Conservation (phyloP, 2,329 filamentous ascomycete genomes). For the Clarireedia sp. region DNA sequence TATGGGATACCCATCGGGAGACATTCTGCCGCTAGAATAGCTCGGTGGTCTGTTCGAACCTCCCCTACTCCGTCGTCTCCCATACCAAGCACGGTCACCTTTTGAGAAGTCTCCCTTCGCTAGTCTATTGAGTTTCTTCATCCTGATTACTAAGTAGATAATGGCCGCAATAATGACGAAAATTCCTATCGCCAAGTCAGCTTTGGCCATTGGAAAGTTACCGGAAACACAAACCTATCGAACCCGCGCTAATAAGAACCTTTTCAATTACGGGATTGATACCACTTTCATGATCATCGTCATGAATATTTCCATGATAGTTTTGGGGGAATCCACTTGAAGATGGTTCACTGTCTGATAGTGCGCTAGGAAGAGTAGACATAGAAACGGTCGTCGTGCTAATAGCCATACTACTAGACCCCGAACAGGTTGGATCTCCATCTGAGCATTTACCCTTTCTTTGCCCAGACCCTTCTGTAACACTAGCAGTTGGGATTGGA, state of each 20-base stretch:
- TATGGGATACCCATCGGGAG: background rate
- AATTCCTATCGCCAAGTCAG: conserved; percentile 17
- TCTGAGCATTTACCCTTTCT: background rate
- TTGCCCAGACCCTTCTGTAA: background rate
- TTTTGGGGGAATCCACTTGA: background rate
- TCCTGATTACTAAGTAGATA: conserved; percentile 22
- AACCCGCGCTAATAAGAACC: conserved; percentile 23
- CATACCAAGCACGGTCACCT: conserved; percentile 17
- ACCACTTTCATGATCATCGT: conserved; percentile 5
- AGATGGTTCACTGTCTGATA: background rate
- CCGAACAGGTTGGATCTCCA: background rate
- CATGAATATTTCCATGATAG: background rate
- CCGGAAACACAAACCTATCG: conserved; percentile 20
- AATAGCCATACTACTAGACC: no score
- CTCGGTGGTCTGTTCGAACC: conserved; percentile 9
- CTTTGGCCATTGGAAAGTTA: background rate
- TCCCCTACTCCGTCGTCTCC: conserved; percentile 18
- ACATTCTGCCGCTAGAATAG: conserved; percentile 1
- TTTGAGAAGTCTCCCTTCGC: conserved; percentile 19
- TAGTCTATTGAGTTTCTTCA: conserved; percentile 19
- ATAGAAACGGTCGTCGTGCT: background rate
- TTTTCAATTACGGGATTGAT: conserved; percentile 22
- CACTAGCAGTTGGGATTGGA: background rate
- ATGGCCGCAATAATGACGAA: conserved; percentile 23
- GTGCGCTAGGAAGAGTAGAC: background rate